Evolutionary conservation across 352 stramenopile genomes (phyloP), one percentile per base, ranked within the genome.

Genomic region (Lagenidium giganteum): DNA sequence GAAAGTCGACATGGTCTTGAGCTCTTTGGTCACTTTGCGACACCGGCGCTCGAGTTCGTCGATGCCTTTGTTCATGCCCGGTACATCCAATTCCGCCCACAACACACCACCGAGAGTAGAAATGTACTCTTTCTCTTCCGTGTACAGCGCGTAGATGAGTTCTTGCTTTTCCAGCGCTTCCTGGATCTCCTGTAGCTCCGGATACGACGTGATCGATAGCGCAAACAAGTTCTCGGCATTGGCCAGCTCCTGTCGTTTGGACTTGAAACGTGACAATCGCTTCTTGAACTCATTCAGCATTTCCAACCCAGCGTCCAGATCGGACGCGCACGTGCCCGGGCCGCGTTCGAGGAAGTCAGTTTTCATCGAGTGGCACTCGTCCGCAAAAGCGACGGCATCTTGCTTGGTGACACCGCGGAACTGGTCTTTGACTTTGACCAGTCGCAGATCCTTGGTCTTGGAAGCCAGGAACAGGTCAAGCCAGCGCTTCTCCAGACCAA

Each of bases 211-310:
- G 9, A 96, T 93, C 2, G 88, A 49, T 8, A 98, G 47, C 7
- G 80, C 85, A 60, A 98, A 98, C 4, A 98, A 57, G 32, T 95
- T 95, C 58, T 98, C 87, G 0, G 94, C 94, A 36, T 98, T 98
- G 0, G 92, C 79, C 0, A 98, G 75, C 42, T 98, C 83, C 41
- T 94, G 75, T 1, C 83, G 66, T 32, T 70, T 75, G 0, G 53
- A 51, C 27, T 96, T 94, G 35, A 96, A 90, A 5, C 66, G 51
- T 0, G 54, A 60, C 4, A 98, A 47, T 12, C 70, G 75, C 37
- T 86, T 82, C 33, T 92, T 74, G 58, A 95, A 98, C 11, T 86
- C 77, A 3, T 64, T 53, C 1, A 98, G 48, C 9, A 96, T 58
- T 28, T 97, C 86, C 0, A 97, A 54, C 0, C 93, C 94, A n/a